Conservation (phyloP, 768 basidiomycete genomes). For the Hygrocybe punicea region DNA sequence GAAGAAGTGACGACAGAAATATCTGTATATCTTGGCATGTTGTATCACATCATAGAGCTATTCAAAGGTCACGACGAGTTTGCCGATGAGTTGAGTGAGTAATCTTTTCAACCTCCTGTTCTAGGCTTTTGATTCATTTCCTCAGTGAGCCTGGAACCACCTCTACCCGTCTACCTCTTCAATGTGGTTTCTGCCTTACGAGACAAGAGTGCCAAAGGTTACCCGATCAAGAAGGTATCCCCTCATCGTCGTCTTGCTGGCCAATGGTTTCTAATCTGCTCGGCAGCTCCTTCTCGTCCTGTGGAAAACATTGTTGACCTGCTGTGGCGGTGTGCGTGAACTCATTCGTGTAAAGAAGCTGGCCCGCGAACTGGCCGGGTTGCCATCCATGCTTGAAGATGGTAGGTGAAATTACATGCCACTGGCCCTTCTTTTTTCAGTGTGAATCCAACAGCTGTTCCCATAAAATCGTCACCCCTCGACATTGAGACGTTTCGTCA, state of each 20-base stretch:
- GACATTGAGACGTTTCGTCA: slow-evolving; percentile 87
- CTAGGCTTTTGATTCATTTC: slow-evolving; percentile 8
- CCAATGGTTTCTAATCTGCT: slow-evolving; percentile 4
- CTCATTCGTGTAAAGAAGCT: slow-evolving; percentile 77
- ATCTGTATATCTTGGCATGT: slow-evolving; percentile 89
- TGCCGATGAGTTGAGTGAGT: slow-evolving; percentile 93
- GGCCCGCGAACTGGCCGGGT: slow-evolving; percentile 78
- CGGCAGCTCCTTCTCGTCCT: slow-evolving; percentile 81
- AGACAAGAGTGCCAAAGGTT: slow-evolving; percentile 91
- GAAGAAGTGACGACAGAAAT: slow-evolving; percentile 92
- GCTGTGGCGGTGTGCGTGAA: slow-evolving; percentile 90
- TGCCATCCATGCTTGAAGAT: slow-evolving; percentile 55
- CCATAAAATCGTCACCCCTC: slow-evolving; percentile 85
- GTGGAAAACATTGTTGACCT: slow-evolving; percentile 92
- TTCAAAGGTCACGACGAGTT: slow-evolving; percentile 93
- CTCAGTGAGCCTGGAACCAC: slow-evolving; percentile 91
- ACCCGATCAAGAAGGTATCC: slow-evolving; percentile 92
- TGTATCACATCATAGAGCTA: slow-evolving; percentile 92
- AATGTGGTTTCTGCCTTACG: slow-evolving; percentile 84
- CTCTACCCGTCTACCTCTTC: slow-evolving; percentile 89
- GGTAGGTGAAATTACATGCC: slow-evolving; percentile 21
- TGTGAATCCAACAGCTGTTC: slow-evolving; percentile 41
- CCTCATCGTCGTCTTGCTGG: slow-evolving; percentile 2
- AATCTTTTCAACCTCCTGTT: neutral
- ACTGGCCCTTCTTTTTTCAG: slow-evolving; percentile 4